phyloP scores from a whole-genome alignment of 2,329 filamentous ascomycete genomes.

The Aspergillus tanneri region DNA sequence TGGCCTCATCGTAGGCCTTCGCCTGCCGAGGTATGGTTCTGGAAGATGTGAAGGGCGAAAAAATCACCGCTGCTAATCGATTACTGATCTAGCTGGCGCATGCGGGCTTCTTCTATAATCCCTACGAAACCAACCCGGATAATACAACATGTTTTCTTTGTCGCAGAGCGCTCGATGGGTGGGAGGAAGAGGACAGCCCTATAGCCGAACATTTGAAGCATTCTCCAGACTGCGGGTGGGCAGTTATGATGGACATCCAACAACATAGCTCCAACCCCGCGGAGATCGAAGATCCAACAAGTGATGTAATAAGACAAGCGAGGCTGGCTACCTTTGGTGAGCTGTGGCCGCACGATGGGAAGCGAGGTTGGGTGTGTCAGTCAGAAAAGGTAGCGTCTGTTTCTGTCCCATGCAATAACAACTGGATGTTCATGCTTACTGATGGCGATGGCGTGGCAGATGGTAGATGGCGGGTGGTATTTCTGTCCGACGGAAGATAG shows the following conservation, averaged over 20 bases:
- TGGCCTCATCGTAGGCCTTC: slow-evolving; percentile 78
- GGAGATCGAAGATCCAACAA: slow-evolving; percentile 69
- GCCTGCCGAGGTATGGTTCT: slow-evolving; percentile 59
- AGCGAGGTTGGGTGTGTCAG: slow-evolving; percentile 87
- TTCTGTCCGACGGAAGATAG: slow-evolving; percentile 82
- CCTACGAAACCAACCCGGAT: slow-evolving; percentile 71
- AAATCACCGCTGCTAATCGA: neutral
- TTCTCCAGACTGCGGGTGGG: slow-evolving; percentile 81
- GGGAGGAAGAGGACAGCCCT: slow-evolving; percentile 84
- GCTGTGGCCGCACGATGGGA: slow-evolving; percentile 84
- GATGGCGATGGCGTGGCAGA: slow-evolving; percentile 48
- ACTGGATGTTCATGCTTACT: slow-evolving; percentile 20
- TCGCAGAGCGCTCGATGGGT: slow-evolving; percentile 79
- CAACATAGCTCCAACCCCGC: slow-evolving; percentile 45
- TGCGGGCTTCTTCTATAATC: slow-evolving; percentile 88
- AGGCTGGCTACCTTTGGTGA: slow-evolving; percentile 79
- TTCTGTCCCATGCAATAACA: neutral
- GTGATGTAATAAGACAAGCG: slow-evolving; percentile 69
- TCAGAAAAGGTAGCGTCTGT: slow-evolving; percentile 67
- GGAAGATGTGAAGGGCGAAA: neutral
- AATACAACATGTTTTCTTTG: slow-evolving; percentile 91
- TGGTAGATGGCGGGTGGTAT: slow-evolving; percentile 91
- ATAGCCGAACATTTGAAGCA: slow-evolving; percentile 82
- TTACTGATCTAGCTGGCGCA: slow-evolving; percentile 66
- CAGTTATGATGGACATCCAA: slow-evolving; percentile 66